Evolutionary conservation across 306 rosid genomes (phyloP).

Genomic region (Prunus padus): DNA sequence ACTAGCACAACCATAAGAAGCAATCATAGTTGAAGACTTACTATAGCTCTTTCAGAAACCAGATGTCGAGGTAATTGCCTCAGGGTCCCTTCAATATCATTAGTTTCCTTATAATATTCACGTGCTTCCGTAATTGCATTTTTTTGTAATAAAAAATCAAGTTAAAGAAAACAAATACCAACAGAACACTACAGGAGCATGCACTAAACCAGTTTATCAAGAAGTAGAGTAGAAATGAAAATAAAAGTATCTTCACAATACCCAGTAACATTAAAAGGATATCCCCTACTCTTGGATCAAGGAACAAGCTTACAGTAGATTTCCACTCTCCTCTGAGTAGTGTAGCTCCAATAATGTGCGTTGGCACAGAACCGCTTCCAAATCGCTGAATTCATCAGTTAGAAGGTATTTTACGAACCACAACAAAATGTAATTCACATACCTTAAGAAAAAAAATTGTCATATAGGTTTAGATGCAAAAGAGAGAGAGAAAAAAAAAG

Average conservation of each 20-base stretch:
- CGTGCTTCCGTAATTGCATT: slow-evolving; percentile 59
- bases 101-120: slow-evolving; percentile 70
- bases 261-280: slow-evolving; percentile 60
- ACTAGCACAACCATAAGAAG: slow-evolving; percentile 8
- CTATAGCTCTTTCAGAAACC: slow-evolving; percentile 90
- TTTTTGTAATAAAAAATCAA: slow-evolving; percentile 56
- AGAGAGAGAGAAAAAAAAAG: background rate
- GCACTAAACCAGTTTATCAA: slow-evolving; percentile 21
- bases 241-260: background rate
- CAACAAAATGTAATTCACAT: background rate
- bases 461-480: background rate
- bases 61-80: slow-evolving; percentile 80
- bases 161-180: slow-evolving; percentile 48
- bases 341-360: slow-evolving; percentile 76
- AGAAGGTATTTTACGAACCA: background rate
- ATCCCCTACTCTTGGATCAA: slow-evolving; percentile 98
- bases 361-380: slow-evolving; percentile 95
- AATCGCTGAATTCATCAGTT: slow-evolving; percentile 63
- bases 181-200: slow-evolving; percentile 19
- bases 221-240: slow-evolving; percentile 12
- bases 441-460: background rate
- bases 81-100: slow-evolving; percentile 79
- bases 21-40: slow-evolving; percentile 46
- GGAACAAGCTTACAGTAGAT: slow-evolving; percentile 71
- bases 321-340: slow-evolving; percentile 91